These are phyloP conservation scores for Violaceomyces palustris DNA, from an alignment of 1,284 basidiomycete species.

Conservation along the genomic window DNA sequence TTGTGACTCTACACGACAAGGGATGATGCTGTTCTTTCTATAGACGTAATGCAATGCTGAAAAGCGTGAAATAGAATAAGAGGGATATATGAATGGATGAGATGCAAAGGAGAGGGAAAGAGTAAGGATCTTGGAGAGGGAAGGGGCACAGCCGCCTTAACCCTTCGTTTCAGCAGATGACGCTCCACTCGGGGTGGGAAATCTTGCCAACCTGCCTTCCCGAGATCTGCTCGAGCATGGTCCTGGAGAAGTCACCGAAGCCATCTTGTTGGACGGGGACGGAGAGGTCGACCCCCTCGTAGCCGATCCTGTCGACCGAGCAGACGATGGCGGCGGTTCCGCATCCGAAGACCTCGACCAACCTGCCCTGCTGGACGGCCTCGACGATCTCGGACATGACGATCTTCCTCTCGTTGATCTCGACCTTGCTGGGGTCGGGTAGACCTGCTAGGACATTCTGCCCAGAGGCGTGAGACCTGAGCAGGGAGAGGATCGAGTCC, in stretches of 20 bases:
- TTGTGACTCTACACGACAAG: no score
- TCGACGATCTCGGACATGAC: constrained; percentile 31
- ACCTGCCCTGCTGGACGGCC: constrained; percentile 9
- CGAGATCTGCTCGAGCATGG: constrained; percentile 28
- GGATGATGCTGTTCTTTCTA: no score
- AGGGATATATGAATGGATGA: no score
- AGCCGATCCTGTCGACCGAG: constrained; percentile 33
- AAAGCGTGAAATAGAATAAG: no score
- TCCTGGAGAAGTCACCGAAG: constrained; percentile 22
- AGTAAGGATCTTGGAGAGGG: not conserved
- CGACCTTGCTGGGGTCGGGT: constrained; percentile 16
- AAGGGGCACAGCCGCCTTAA: not conserved
- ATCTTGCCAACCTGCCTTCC: constrained; percentile 29
- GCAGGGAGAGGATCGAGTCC: constrained; percentile 69
- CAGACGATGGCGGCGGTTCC: constrained; percentile 35
- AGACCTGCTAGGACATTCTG: constrained; percentile 55
- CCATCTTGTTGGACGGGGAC: constrained; percentile 25
- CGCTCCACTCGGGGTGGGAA: constrained; percentile 26
- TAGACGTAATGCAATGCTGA: no score
- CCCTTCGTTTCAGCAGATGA: constrained; percentile 11
- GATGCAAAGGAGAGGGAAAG: no score
- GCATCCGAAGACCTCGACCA: constrained; percentile 29
- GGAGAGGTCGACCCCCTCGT: constrained; percentile 20
- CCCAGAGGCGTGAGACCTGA: constrained; percentile 59
- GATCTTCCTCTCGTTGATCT: constrained; percentile 22